Percentiles rank a stretch among this genome's conserved stretches.
Conservation (phyloP, 805 yeast genomes). For the Barnettozyma sp. region DNA sequence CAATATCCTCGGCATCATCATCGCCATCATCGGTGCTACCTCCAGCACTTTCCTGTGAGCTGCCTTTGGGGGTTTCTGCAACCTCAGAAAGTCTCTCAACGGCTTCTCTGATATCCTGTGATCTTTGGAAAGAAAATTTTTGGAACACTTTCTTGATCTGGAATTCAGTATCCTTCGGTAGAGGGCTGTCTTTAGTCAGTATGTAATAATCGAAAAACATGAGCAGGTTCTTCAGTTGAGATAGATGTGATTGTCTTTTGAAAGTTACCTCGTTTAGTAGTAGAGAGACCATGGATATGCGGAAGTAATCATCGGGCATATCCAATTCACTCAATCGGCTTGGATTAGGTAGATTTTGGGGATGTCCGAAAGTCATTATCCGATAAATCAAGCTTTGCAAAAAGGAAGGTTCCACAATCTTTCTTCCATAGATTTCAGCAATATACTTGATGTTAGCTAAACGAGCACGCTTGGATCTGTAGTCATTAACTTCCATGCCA, state of each 20-base stretch:
- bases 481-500: constrained; percentile 62
- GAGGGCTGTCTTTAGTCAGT: constrained; percentile 50
- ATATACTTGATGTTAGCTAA: constrained; percentile 56
- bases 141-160: constrained; percentile 40
- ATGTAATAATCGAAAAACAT: constrained; percentile 67
- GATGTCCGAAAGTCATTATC: constrained; percentile 61
- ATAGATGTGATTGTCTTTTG: constrained; percentile 12
- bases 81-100: constrained; percentile 32
- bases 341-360: constrained; percentile 47
- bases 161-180: constrained; percentile 59
- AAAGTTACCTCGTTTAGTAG: constrained; percentile 31
- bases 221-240: constrained; percentile 36
- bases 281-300: constrained; percentile 50
- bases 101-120: constrained; percentile 37
- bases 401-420: constrained; percentile 39
- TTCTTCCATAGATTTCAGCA: constrained; percentile 46
- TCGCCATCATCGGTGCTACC: constrained; percentile 22
- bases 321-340: constrained; percentile 42
- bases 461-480: constrained; percentile 50
- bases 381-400: constrained; percentile 47
- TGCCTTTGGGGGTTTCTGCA: constrained; percentile 16
- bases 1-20: constrained; percentile 19
- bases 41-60: constrained; percentile 12
- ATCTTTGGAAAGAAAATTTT: constrained; percentile 31
- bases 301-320: constrained; percentile 59